A percentile compares a stretch with the other conserved stretches of the same genome.
Evolutionary conservation across 83 land plant species (phyloP).

Genomic region (Thuja plicata): DNA sequence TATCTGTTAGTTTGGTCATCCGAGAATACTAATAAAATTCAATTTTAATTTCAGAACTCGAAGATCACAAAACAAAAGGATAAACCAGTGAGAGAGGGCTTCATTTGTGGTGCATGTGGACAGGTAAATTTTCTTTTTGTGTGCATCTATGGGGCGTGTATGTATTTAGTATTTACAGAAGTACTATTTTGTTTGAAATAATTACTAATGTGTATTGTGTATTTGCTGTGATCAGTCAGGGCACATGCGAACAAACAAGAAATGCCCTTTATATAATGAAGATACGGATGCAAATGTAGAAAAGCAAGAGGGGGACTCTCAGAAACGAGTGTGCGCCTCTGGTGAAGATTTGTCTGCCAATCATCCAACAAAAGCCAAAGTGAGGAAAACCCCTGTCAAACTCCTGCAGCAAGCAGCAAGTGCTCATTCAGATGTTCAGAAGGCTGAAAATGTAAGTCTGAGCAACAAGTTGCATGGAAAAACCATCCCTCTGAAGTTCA

Average conservation of each 20-base stretch:
- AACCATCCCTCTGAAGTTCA: conserved; percentile 47
- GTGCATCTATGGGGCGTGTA: neutral
- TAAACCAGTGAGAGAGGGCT: conserved; percentile 68
- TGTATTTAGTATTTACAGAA: neutral
- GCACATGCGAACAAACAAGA: conserved; percentile 99
- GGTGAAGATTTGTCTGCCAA: neutral
- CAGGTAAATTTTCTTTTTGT: conserved; percentile 54
- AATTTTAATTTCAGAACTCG: conserved; percentile 28
- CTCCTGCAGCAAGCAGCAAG: conserved; percentile 19
- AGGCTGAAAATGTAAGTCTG: conserved; percentile 6
- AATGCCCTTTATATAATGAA: conserved; percentile 89
- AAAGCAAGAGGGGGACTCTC: conserved; percentile 23
- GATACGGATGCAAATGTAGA: conserved; percentile 51
- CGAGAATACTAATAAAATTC: neutral
- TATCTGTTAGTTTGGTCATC: neutral
- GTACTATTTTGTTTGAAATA: neutral
- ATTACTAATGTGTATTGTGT: neutral
- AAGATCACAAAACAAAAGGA: conserved; percentile 55
- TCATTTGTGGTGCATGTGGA: conserved; percentile 96
- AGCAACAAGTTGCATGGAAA: conserved; percentile 29
- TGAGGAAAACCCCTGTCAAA: conserved; percentile 2
- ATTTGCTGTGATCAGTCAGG: conserved; percentile 60
- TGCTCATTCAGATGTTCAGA: conserved; percentile 7
- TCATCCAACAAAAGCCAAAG: neutral
- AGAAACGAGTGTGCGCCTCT: neutral